Percentiles rank a stretch among this genome's conserved stretches.
These are phyloP conservation scores for Lophiostoma macrostomum DNA, from an alignment of 495 filamentous ascomycete species.

Conservation along the genomic window DNA sequence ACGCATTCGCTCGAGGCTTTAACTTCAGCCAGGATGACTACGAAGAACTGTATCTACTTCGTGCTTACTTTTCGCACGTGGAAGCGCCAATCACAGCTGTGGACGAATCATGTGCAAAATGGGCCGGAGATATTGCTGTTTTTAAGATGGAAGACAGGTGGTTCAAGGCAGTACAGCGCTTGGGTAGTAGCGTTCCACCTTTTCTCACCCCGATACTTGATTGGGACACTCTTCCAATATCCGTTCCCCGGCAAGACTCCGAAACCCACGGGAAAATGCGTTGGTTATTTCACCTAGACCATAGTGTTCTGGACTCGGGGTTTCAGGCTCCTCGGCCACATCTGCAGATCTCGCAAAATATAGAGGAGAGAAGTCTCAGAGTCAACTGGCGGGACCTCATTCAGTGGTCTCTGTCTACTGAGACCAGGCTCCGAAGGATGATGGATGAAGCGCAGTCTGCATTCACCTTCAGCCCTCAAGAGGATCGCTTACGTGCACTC, in stretches of 20 bases:
- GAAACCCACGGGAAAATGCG: background rate
- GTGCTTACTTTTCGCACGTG: background rate
- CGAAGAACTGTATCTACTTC: background rate
- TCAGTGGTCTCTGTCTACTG: background rate
- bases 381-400: background rate
- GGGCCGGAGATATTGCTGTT: background rate
- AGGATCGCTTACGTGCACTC: constrained; percentile 15
- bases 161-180: background rate
- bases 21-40: background rate
- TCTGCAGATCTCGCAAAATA: background rate
- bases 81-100: background rate
- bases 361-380: background rate
- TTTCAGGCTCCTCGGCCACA: background rate
- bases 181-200: background rate
- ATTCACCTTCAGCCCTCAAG: background rate
- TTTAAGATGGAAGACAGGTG: constrained; percentile 15
- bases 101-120: background rate
- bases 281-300: background rate
- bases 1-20: too few relatives aligned
- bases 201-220: background rate
- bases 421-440: background rate
- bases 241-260: background rate
- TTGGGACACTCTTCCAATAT: background rate
- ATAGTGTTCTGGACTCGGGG: background rate
- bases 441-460: background rate